Base-by-base conservation (phyloP, 2,329 filamentous ascomycete species). In the Aspergillus versicolor region DNA sequence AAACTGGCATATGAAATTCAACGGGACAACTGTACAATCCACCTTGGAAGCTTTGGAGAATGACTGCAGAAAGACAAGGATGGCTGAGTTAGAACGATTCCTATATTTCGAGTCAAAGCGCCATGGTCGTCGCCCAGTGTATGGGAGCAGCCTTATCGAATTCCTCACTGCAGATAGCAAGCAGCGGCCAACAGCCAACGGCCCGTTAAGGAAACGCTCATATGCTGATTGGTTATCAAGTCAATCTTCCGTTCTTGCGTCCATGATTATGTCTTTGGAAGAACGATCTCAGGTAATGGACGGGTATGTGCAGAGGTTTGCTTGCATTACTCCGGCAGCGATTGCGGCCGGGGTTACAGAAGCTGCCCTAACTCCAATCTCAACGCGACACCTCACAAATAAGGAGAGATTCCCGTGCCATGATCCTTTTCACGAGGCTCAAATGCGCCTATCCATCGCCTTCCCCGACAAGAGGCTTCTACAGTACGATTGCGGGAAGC, bases 401-500 rank as follows among this genome's bases (percentile, higher is more conserved):
- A 70, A 71, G 67, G 83, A 83, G 8, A 81, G 82, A 61, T 79
- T 82, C 63, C 70, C 82, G 9, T 80, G 83, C 0, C 74, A 81
- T 1, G 93, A 99, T 69, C 91, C 92, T 0, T 97, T 94, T 82
- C 94, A 99, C 65, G 91, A 96, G 74, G 86, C 93, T 13, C 90
- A 93, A 17, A 94, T 96, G 83, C 88, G 92, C 21, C 81, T 95
- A 15, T 95, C 91, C 3, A 97, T 99, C 60, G 94, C 96, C 44
- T 99, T 99, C 71, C 94, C 95, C 0, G 94, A 99, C 73, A 96
- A 92, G 71, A 85, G 94, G 37, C 84, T 99, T n/a, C 80, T 99
- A 0, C 93, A 99, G 72, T 99, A 96, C 72, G 94, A 99, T 74
- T 97, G 94, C 69, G 94, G 94, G 65, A 99, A 99, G 74, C 84